Conservation (phyloP, 495 filamentous ascomycete species). For the Aspergillus kassunensis region DNA sequence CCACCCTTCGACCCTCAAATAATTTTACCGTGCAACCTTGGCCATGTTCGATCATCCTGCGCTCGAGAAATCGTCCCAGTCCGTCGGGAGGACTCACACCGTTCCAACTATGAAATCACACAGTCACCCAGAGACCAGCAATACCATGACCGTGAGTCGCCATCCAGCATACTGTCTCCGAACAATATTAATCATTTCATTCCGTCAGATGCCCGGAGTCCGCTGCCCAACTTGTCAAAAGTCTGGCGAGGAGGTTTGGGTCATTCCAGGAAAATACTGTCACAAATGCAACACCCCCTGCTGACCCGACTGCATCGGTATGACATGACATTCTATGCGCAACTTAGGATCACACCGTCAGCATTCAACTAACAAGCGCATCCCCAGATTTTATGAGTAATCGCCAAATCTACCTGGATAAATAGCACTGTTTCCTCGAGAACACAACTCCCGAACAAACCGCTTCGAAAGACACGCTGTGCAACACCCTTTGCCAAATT, state of each 20-base stretch:
- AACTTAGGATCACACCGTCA: background rate
- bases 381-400: background rate
- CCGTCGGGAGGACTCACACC: background rate
- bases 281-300: slow-evolving; percentile 41
- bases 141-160: slow-evolving; percentile 12
- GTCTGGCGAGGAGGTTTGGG: slow-evolving; percentile 43
- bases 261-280: slow-evolving; percentile 49
- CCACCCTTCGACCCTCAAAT: slow-evolving; percentile 2
- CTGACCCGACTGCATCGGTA: slow-evolving; percentile 15
- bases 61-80: background rate
- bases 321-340: background rate
- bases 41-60: slow-evolving; percentile 9
- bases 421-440: background rate
- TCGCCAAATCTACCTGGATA: background rate
- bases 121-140: background rate
- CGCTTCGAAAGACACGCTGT: background rate
- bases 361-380: background rate
- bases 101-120: background rate
- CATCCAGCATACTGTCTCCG: background rate
- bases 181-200: slow-evolving; percentile 1
- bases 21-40: slow-evolving; percentile 1
- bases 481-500: background rate
- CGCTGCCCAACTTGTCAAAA: slow-evolving; percentile 41
- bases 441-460: background rate
- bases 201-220: slow-evolving; percentile 45